Conservation (phyloP, 495 filamentous ascomycete species). For the Hyaloscypha hepaticicola region DNA sequence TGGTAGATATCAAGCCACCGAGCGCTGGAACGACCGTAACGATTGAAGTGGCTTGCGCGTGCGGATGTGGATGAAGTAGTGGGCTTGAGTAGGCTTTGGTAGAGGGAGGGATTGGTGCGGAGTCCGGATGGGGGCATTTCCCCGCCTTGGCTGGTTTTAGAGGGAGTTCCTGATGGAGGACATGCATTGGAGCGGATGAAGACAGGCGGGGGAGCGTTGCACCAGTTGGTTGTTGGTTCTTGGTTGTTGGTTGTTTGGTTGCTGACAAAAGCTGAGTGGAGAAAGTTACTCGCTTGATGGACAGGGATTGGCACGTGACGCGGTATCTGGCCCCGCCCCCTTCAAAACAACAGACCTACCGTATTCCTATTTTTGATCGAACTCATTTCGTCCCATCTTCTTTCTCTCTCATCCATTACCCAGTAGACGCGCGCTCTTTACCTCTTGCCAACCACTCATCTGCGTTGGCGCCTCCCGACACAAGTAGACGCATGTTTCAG, state of each 20-base stretch:
- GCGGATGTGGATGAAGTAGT: not conserved
- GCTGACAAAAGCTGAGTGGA: not conserved
- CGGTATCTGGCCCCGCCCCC: not conserved
- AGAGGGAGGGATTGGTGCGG: not conserved
- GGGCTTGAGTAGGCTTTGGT: not conserved
- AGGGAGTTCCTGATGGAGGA: not conserved
- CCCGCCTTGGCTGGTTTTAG: not conserved
- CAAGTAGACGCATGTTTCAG: not conserved
- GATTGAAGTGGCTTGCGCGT: not conserved
- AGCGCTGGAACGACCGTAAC: not conserved
- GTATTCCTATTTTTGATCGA: not conserved
- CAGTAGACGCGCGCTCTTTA: conserved; percentile 19
- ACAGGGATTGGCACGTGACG: not conserved
- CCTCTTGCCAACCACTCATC: conserved; percentile 13
- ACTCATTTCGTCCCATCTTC: conserved; percentile 6
- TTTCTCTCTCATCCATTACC: not conserved
- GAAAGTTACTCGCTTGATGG: not conserved
- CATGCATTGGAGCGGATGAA: not conserved
- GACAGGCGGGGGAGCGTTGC: not conserved
- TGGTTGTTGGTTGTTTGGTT: not conserved
- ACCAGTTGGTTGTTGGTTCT: not conserved
- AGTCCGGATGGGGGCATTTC: not conserved
- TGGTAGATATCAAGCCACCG: not conserved
- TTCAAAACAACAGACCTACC: not conserved
- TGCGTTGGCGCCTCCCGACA: not conserved